A percentile compares a stretch with the other conserved stretches of the same genome.
Conservation (phyloP, 306 rosid genomes). For the Cucurbita ficifolia region DNA sequence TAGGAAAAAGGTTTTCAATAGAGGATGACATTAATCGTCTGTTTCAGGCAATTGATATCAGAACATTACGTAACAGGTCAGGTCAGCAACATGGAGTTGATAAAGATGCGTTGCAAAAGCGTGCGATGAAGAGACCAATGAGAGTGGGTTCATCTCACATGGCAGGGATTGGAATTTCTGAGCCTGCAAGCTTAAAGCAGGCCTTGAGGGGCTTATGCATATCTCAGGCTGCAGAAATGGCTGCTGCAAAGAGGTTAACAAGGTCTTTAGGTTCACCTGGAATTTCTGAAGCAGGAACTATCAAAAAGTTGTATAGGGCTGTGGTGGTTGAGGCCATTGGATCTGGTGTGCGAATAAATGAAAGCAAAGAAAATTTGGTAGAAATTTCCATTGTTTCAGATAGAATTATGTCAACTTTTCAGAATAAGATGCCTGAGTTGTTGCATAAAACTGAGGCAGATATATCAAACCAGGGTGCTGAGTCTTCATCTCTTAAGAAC, state of each 20-base stretch:
- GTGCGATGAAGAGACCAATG: constrained; percentile 88
- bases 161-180: constrained; percentile 88
- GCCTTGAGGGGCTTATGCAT: constrained; percentile 95
- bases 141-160: constrained; percentile 53
- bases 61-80: constrained; percentile 39
- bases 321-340: constrained; percentile 53
- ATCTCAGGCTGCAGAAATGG: constrained; percentile 98
- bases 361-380: constrained; percentile 50
- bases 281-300: constrained; percentile 77
- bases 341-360: constrained; percentile 26
- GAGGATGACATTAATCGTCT: constrained; percentile 86
- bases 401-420: constrained; percentile 18
- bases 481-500: constrained; percentile 17
- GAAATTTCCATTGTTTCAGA: constrained; percentile 79
- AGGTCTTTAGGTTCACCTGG: constrained; percentile 64
- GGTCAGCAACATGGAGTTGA: constrained; percentile 24
- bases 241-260: constrained; percentile 74
- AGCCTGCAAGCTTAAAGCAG: constrained; percentile 87
- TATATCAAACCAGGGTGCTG: constrained; percentile 18
- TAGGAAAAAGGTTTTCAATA: constrained; percentile 53
- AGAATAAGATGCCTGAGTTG: constrained; percentile 22
- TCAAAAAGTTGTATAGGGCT: constrained; percentile 58
- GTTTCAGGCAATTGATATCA: constrained; percentile 70
- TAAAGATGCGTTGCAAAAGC: constrained; percentile 39
- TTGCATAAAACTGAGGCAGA: constrained; percentile 13